phyloP scores from a whole-genome alignment of 768 basidiomycete genomes.

The Trametes meyenii region DNA sequence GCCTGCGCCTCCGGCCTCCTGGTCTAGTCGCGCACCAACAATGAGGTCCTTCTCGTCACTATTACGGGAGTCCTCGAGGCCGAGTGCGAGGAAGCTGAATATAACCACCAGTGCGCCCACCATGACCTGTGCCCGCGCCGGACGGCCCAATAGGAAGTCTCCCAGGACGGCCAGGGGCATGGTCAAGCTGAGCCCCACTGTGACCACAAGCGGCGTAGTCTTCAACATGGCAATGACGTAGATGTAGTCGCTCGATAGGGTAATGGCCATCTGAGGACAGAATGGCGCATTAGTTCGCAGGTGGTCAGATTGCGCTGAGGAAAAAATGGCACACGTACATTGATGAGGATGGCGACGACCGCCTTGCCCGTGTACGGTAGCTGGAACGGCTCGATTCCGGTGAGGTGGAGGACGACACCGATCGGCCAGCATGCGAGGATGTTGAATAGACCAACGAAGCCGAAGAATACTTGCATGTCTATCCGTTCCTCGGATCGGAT shows the following conservation, averaged over 20 bases:
- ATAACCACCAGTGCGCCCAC: conserved; percentile 79
- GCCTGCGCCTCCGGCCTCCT: conserved; percentile 16
- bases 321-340: conserved; percentile 43
- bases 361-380: conserved; percentile 57
- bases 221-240: conserved; percentile 94
- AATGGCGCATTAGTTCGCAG: neutral
- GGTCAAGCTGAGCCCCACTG: conserved; percentile 89
- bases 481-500: conserved; percentile 81
- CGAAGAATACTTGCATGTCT: conserved; percentile 95
- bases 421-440: conserved; percentile 76
- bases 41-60: conserved; percentile 28
- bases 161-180: conserved; percentile 91
- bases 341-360: conserved; percentile 54
- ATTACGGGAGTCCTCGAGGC: conserved; percentile 50
- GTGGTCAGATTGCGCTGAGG: neutral
- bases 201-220: conserved; percentile 93
- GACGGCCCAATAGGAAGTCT: conserved; percentile 66
- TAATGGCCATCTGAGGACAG: conserved; percentile 72
- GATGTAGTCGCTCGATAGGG: conserved; percentile 80
- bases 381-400: conserved; percentile 74
- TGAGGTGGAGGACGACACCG: conserved; percentile 73
- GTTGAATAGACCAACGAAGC: conserved; percentile 90
- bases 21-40: conserved; percentile 20
- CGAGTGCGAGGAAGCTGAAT: conserved; percentile 74
- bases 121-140: conserved; percentile 61